A percentile compares a stretch with the other conserved stretches of the same genome.
Evolutionary conservation across 257 asterid species (phyloP).

Genomic region (Anisodus acutangulus): DNA sequence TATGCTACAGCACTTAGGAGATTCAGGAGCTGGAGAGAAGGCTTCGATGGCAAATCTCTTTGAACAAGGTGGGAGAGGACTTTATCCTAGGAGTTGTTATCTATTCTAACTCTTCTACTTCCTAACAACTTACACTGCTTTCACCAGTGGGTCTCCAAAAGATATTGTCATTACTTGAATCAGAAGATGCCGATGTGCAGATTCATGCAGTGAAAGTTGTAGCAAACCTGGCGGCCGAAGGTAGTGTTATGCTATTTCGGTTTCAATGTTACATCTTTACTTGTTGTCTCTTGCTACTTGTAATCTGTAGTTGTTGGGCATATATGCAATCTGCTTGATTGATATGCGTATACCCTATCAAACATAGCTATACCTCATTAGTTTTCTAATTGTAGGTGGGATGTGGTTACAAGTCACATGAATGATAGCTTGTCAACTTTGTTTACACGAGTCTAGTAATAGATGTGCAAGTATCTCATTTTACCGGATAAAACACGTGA

Average conservation of each 20-base stretch:
- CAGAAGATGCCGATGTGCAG: slow-evolving; percentile 85
- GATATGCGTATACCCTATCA: neutral
- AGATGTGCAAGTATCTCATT: slow-evolving; percentile 1
- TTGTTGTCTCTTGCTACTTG: neutral
- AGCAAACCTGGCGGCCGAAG: slow-evolving; percentile 96
- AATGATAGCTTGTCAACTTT: slow-evolving; percentile 20
- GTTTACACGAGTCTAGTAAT: neutral
- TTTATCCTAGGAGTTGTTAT: neutral
- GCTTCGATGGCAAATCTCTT: slow-evolving; percentile 74
- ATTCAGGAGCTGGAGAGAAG: slow-evolving; percentile 64
- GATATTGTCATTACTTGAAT: slow-evolving; percentile 81
- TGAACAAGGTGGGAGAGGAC: slow-evolving; percentile 69
- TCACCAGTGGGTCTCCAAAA: slow-evolving; percentile 82
- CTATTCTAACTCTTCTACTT: neutral
- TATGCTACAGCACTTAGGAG: slow-evolving; percentile 56
- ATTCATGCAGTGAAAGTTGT: slow-evolving; percentile 95
- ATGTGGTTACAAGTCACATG: neutral
- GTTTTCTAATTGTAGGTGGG: neutral
- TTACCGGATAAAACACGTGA: neutral
- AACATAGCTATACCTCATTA: neutral
- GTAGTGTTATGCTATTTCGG: slow-evolving; percentile 38
- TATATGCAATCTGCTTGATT: neutral
- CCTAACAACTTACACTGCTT: slow-evolving; percentile 33
- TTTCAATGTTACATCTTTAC: neutral
- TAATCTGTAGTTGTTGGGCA: neutral